Conservation (phyloP, 768 basidiomycete species). For the Kwoniella dendrophila region DNA sequence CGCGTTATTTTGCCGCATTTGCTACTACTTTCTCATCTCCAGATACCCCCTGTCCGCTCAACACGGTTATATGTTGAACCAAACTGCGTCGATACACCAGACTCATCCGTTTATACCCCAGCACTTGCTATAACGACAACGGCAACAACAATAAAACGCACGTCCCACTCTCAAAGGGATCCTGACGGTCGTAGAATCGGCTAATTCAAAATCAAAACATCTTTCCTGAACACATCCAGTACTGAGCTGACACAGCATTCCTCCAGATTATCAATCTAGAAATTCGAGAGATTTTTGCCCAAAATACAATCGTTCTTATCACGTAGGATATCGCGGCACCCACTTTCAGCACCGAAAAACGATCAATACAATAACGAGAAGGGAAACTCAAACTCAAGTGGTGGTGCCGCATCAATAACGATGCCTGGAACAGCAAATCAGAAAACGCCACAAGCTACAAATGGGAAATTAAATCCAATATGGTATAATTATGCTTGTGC, state of each 20-base stretch:
- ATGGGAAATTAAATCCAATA: constrained; percentile 49
- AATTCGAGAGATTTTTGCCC: neutral
- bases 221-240: neutral
- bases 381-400: neutral
- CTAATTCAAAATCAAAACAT: neutral
- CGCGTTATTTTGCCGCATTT: neutral
- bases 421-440: constrained; percentile 18
- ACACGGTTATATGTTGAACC: too few species aligned
- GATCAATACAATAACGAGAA: neutral
- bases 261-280: neutral
- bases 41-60: neutral
- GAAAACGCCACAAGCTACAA: constrained; percentile 24
- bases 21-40: neutral
- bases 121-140: too few species aligned
- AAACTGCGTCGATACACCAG: too few species aligned
- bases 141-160: too few species aligned
- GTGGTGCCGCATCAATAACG: constrained; percentile 3
- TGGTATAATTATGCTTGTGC: constrained; percentile 56
- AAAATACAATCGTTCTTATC: constrained; percentile 2
- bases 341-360: neutral
- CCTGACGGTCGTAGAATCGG: too few species aligned
- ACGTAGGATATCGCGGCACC: constrained; percentile 5
- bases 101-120: too few species aligned
- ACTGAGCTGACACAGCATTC: neutral
- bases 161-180: constrained; percentile 3